phyloP scores from a whole-genome alignment of 768 basidiomycete species.

The Suillus subaureus region DNA sequence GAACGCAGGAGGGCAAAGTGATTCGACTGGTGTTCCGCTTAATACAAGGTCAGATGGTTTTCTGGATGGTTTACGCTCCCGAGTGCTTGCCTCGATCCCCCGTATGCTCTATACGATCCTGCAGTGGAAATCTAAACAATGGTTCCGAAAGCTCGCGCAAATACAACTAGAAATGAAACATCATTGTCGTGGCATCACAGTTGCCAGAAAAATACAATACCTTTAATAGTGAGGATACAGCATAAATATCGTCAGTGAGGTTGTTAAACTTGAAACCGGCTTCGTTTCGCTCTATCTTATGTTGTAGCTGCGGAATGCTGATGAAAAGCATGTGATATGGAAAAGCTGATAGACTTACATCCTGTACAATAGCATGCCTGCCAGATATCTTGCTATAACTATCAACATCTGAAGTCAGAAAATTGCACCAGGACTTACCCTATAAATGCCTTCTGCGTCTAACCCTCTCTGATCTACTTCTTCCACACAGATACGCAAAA shows the following conservation, averaged over 20 bases:
- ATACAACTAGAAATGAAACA: constrained; percentile 54
- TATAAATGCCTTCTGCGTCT: constrained; percentile 79
- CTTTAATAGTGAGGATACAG: constrained; percentile 84
- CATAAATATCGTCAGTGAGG: constrained; percentile 76
- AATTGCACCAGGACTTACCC: constrained; percentile 44
- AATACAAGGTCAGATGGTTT: constrained; percentile 7
- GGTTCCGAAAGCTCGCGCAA: constrained; percentile 89
- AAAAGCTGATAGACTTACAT: constrained; percentile 46
- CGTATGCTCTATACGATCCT: constrained; percentile 81
- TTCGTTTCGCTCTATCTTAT: constrained; percentile 87
- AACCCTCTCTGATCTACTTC: constrained; percentile 83
- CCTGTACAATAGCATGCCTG: constrained; percentile 81
- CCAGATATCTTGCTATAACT: constrained; percentile 65
- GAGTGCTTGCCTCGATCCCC: constrained; percentile 65
- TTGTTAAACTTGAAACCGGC: constrained; percentile 70
- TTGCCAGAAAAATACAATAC: constrained; percentile 35
- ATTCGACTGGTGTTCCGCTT: constrained; percentile 72
- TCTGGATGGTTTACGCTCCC: neutral
- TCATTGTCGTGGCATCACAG: constrained; percentile 9
- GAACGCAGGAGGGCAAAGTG: constrained; percentile 80
- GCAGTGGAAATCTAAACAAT: constrained; percentile 77
- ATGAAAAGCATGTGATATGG: constrained; percentile 9
- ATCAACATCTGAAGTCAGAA: constrained; percentile 4
- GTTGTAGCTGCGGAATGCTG: constrained; percentile 59
- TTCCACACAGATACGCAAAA: constrained; percentile 76